Base-by-base conservation (phyloP, 2,329 filamentous ascomycete genomes). In the Colletotrichum magnum region DNA sequence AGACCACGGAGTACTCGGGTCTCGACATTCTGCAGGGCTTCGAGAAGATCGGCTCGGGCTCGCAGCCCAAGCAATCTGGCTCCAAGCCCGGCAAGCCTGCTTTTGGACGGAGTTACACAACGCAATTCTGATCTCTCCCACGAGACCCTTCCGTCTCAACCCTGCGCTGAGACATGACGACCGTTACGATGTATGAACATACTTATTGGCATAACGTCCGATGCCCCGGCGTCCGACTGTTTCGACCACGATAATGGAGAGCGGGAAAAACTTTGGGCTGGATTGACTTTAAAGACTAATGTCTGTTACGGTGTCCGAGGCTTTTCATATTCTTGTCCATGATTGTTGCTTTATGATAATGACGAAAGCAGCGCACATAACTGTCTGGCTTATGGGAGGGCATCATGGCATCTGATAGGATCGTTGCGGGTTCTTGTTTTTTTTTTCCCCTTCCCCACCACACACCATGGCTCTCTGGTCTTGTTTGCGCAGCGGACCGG, bases 21-120 rank as follows among this genome's bases (percentile, higher is more conserved):
- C 86, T 94, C 58, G 92, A 94, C 74, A 91, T 94, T 72, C 86
- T 93, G 53, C 90, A 93, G 75, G 92, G 92, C 10, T 94, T 94
- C 74, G 89, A 92, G 77, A 92, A 91, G 81, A 94, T 94, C 76
- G 92, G 92, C 54, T 82, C 84, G 53, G 83, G 77, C 72, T 75
- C 76, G 36, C 77, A 81, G 71, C 51, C 76, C 68, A 79, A 78
- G 69, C 77, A 74, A 48, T 70, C 75, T 41, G 74, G 74, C 66
- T 73, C 76, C 62, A 75, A 76, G 53, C 74, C 76, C 58, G 56
- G 71, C 32, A 83, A 82, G 72, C 79, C 81, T 51, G 71, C 70
- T 51, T 71, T 81, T 59, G 78, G 77, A 69, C 80, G 79, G 66
- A 82, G 77, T 69, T 80, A 77, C 72, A 81, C 76, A 53, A 79